phyloP scores from a whole-genome alignment of 176 grass and related monocot genomes.

The Carex kokanica region DNA sequence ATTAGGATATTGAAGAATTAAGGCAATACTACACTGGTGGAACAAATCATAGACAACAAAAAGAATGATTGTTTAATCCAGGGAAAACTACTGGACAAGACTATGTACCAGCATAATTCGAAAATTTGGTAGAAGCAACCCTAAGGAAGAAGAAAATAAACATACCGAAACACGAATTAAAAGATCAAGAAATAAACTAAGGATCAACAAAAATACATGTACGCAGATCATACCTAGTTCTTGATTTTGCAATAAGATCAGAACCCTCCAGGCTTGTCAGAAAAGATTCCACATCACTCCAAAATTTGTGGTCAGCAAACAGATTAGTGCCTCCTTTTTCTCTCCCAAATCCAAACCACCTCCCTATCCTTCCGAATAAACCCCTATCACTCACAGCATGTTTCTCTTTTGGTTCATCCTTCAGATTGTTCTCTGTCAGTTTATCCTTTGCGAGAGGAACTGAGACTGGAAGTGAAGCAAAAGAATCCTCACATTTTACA shows the following conservation, averaged over 20 bases:
- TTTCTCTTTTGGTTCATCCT: conserved; percentile 12
- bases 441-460: background rate
- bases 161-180: conserved; percentile 9
- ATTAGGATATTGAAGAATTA: conserved; percentile 13
- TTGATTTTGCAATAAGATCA: conserved; percentile 26
- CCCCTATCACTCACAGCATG: background rate
- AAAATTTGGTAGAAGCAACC: background rate
- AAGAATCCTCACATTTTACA: conserved; percentile 15
- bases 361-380: conserved; percentile 20
- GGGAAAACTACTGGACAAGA: background rate
- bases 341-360: conserved; percentile 24
- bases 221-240: conserved; percentile 18
- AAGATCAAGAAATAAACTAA: background rate
- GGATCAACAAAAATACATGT: background rate
- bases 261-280: conserved; percentile 5
- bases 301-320: conserved; percentile 17
- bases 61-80: background rate
- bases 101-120: background rate
- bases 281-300: conserved; percentile 22
- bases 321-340: conserved; percentile 16
- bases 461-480: background rate
- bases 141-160: background rate
- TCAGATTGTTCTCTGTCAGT: background rate
- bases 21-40: background rate
- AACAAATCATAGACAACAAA: background rate